These are phyloP conservation scores for Silene noctiflora DNA, from an alignment of 179 eudicot genomes.

Conservation along the genomic window DNA sequence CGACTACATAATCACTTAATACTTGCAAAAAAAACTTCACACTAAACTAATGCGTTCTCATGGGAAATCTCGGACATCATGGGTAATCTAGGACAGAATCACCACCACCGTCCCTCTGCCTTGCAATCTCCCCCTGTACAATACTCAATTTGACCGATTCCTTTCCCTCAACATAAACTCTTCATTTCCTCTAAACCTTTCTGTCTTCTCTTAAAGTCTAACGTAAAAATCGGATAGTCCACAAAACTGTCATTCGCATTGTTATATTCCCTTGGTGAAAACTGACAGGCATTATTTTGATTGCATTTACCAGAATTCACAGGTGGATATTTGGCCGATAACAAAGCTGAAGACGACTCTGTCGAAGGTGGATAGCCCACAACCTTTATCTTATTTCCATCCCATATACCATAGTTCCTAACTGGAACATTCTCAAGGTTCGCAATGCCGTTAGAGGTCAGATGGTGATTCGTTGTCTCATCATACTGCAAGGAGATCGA, in stretches of 20 bases:
- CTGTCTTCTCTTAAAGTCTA: conserved; percentile 14
- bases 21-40: too few relatives aligned
- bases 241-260: not conserved
- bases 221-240: not conserved
- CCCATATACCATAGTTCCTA: conserved; percentile 20
- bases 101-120: too few relatives aligned
- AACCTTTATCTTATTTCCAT: conserved; percentile 14
- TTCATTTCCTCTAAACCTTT: not conserved
- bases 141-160: not conserved
- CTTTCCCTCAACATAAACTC: not conserved
- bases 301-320: conserved; percentile 13
- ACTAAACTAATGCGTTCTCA: too few relatives aligned
- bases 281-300: conserved; percentile 8
- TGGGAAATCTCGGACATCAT: too few relatives aligned
- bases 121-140: conserved; percentile 28
- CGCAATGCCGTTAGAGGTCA: not conserved
- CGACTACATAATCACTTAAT: too few relatives aligned
- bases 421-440: conserved; percentile 21
- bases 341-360: conserved; percentile 9
- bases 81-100: too few relatives aligned
- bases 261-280: conserved; percentile 12
- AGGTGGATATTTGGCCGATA: conserved; percentile 15
- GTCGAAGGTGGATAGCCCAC: conserved; percentile 15
- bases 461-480: not conserved
- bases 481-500: not conserved